These are phyloP conservation scores for Peniophora sp. DNA, from an alignment of 1,284 basidiomycete genomes.

Conservation along the genomic window DNA sequence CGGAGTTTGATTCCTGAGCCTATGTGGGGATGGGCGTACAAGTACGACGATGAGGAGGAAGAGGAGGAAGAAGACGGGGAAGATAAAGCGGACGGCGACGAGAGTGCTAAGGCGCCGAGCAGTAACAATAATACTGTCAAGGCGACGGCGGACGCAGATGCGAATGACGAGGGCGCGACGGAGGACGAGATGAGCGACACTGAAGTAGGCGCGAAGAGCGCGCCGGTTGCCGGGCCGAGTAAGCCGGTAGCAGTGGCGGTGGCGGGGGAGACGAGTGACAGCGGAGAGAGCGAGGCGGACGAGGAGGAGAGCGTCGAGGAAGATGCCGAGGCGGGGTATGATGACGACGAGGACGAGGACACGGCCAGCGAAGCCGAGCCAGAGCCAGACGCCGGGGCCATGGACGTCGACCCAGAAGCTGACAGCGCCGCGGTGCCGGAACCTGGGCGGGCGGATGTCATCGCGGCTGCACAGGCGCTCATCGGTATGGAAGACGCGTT, in stretches of 20 bases:
- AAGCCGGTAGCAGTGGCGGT: slow-evolving; percentile 13
- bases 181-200: slow-evolving; percentile 25
- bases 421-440: slow-evolving; percentile 8
- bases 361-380: slow-evolving; percentile 19
- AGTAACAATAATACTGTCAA: slow-evolving; percentile 33
- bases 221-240: slow-evolving; percentile 15
- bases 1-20: slow-evolving; percentile 61
- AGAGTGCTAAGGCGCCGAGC: slow-evolving; percentile 44
- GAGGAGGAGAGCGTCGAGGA: slow-evolving; percentile 9
- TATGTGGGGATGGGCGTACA: slow-evolving; percentile 75
- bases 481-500: slow-evolving; percentile 7
- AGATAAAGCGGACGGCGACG: slow-evolving; percentile 42
- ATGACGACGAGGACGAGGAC: slow-evolving; percentile 17
- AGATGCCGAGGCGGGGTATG: slow-evolving; percentile 12
- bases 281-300: slow-evolving; percentile 16
- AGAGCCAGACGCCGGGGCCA: slow-evolving; percentile 21
- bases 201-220: slow-evolving; percentile 19
- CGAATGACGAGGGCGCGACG: slow-evolving; percentile 38
- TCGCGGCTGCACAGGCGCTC: slow-evolving; percentile 2
- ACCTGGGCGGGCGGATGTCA: slow-evolving; percentile 9
- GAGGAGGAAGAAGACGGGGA: slow-evolving; percentile 31
- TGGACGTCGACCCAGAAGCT: slow-evolving; percentile 24
- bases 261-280: slow-evolving; percentile 9
- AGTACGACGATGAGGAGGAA: slow-evolving; percentile 20
- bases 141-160: slow-evolving; percentile 60